phyloP scores from a whole-genome alignment of 2,329 filamentous ascomycete genomes.

The Juglanconis juglandina region DNA sequence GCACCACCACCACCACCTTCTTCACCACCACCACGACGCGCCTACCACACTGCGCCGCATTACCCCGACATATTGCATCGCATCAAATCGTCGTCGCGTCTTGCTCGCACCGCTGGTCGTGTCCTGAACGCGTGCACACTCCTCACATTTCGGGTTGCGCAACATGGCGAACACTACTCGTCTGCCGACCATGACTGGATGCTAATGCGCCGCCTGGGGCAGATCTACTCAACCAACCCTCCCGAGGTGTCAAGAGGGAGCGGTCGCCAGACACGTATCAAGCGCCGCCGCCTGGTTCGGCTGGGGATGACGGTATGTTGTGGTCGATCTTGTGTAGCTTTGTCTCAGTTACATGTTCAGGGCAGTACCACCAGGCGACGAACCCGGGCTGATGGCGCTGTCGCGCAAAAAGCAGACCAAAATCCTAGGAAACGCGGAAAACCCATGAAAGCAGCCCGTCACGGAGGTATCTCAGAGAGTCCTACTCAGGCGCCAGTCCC shows the following conservation, averaged over 20 bases:
- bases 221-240: constrained; percentile 51
- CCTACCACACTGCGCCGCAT: constrained; percentile 5
- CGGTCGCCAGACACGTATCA: constrained; percentile 69
- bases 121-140: neutral
- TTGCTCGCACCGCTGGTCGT: neutral
- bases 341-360: constrained; percentile 29
- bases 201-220: constrained; percentile 30
- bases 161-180: constrained; percentile 14
- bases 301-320: constrained; percentile 73
- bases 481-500: constrained; percentile 50
- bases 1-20: constrained; percentile 1
- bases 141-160: neutral
- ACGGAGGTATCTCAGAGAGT: constrained; percentile 53
- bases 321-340: constrained; percentile 35
- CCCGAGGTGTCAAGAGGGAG: constrained; percentile 75
- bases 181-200: constrained; percentile 17
- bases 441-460: constrained; percentile 57
- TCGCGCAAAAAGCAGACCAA: constrained; percentile 40
- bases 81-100: neutral
- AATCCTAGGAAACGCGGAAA: constrained; percentile 58
- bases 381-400: constrained; percentile 27
- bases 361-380: constrained; percentile 31
- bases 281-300: constrained; percentile 47
- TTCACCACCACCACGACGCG: constrained; percentile 1
- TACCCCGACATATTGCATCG: constrained; percentile 6